phyloP scores from a whole-genome alignment of 1,284 basidiomycete species.

The Polyporus tsugae region DNA sequence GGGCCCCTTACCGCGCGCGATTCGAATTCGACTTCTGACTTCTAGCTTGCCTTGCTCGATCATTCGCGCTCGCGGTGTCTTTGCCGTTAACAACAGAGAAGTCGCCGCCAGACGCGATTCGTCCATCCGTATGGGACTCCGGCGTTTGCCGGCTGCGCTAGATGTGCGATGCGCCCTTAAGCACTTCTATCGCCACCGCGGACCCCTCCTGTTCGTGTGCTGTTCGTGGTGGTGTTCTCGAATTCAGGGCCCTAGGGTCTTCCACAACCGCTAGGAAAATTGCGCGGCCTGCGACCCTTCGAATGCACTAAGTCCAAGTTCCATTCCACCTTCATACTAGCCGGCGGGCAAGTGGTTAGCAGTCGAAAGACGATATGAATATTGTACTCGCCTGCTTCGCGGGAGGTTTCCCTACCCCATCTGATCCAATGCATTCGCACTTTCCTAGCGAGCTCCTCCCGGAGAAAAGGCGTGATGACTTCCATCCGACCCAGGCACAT shows the following conservation, averaged over 20 bases:
- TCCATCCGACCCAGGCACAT: conserved; percentile 15
- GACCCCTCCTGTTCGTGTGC: neutral
- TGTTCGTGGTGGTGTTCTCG: neutral
- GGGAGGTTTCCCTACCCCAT: neutral
- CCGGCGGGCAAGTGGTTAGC: conserved; percentile 6
- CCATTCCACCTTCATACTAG: conserved; percentile 3
- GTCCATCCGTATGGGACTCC: neutral
- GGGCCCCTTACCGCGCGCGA: neutral
- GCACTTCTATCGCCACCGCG: conserved; percentile 3
- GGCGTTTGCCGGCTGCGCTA: neutral
- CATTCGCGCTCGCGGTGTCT: conserved; percentile 5
- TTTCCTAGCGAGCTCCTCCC: conserved; percentile 7
- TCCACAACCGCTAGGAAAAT: neutral
- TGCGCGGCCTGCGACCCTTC: neutral
- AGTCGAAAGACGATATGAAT: neutral
- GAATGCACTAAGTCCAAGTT: neutral
- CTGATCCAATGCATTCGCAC: neutral
- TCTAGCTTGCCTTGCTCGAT: conserved; percentile 4
- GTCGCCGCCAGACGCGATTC: neutral
- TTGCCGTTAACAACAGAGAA: neutral
- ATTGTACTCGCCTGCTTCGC: neutral
- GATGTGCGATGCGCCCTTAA: conserved; percentile 1
- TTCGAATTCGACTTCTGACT: conserved; percentile 1
- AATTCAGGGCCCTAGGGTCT: neutral
- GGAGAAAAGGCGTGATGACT: neutral